Evolutionary conservation across 1,139 yeast species (phyloP).

Genomic region (Scheffersomyces parashehatae): DNA sequence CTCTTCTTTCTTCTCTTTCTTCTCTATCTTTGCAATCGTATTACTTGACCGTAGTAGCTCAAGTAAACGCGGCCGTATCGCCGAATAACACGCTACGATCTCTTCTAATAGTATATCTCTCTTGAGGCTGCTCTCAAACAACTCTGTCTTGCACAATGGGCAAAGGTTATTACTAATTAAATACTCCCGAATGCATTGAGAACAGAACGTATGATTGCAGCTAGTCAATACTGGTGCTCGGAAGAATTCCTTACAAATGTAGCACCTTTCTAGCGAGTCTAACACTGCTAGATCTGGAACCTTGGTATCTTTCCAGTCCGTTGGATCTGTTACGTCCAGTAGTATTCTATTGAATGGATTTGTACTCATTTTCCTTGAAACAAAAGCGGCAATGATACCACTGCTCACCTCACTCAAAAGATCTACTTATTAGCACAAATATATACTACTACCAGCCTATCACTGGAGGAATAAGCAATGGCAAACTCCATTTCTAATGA

Average conservation of each 20-base stretch:
- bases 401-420: too few species aligned
- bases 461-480: too few species aligned
- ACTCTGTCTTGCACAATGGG: constrained; percentile 76
- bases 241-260: constrained; percentile 86
- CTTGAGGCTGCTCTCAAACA: constrained; percentile 69
- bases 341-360: constrained; percentile 17
- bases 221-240: constrained; percentile 81
- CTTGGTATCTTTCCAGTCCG: constrained; percentile 61
- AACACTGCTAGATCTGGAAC: constrained; percentile 60
- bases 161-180: constrained; percentile 62
- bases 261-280: constrained; percentile 78
- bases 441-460: too few species aligned
- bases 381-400: too few species aligned
- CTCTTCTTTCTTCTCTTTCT: background rate
- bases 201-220: constrained; percentile 91
- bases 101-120: constrained; percentile 76
- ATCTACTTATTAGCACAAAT: too few species aligned
- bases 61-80: constrained; percentile 42
- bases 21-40: background rate
- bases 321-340: constrained; percentile 57
- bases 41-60: constrained; percentile 16
- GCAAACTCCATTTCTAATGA: too few species aligned
- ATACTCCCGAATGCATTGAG: constrained; percentile 79
- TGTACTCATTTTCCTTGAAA: constrained; percentile 6
- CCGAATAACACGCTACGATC: constrained; percentile 55